Evolutionary conservation across 2,329 filamentous ascomycete genomes (phyloP).

Genomic region (Sporothrix luriei): DNA sequence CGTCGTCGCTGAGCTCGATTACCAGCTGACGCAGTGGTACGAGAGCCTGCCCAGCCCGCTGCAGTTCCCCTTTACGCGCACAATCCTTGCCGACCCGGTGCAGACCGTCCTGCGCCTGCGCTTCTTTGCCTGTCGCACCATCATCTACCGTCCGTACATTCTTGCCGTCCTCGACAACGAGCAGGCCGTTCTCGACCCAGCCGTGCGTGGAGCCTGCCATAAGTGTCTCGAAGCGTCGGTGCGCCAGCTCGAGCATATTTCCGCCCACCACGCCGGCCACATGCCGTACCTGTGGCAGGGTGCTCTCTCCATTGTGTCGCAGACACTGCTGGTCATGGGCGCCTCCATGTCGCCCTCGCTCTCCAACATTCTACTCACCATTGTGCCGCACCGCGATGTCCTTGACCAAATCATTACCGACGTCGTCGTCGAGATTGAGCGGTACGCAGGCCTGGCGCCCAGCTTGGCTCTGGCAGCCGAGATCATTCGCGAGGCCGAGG

Average conservation of each 20-base stretch:
- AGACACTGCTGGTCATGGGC: conserved; percentile 80
- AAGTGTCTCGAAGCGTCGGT: conserved; percentile 81
- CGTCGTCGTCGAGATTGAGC: conserved; percentile 74
- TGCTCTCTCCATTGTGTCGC: conserved; percentile 78
- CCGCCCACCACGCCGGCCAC: conserved; percentile 77
- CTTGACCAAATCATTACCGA: conserved; percentile 77
- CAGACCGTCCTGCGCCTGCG: conserved; percentile 77
- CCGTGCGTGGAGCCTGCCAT: conserved; percentile 75
- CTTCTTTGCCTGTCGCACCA: conserved; percentile 83
- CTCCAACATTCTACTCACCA: conserved; percentile 62
- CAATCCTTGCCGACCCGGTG: conserved; percentile 67
- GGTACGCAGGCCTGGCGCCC: conserved; percentile 73
- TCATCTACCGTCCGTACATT: conserved; percentile 84
- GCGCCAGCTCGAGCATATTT: conserved; percentile 76
- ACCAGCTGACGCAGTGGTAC: conserved; percentile 83
- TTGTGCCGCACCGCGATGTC: conserved; percentile 60
- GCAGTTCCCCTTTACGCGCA: conserved; percentile 73
- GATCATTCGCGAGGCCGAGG: conserved; percentile 77
- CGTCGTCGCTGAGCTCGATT: conserved; percentile 78
- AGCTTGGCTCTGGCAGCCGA: conserved; percentile 76
- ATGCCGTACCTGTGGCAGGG: conserved; percentile 87
- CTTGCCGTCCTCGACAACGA: conserved; percentile 78
- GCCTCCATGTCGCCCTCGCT: conserved; percentile 78
- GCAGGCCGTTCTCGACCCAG: conserved; percentile 68
- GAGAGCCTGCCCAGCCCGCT: conserved; percentile 73